Conservation (phyloP, 306 rosid species). For the Benincasa hispida region DNA sequence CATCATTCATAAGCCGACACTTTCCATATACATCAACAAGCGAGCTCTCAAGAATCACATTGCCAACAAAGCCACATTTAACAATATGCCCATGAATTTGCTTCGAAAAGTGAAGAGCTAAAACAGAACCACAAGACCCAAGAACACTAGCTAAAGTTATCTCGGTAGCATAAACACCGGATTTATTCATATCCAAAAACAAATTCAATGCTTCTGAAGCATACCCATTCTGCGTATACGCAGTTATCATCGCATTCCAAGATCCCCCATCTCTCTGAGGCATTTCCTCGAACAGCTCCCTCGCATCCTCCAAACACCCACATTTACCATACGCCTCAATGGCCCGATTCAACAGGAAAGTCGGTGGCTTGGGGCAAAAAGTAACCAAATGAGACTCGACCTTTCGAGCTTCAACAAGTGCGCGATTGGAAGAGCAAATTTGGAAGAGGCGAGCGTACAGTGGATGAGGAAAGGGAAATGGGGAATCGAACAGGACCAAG, state of each 20-base stretch:
- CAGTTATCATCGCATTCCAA: slow-evolving; percentile 54
- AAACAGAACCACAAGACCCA: slow-evolving; percentile 34
- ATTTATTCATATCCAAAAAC: slow-evolving; percentile 30
- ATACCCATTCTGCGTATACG: slow-evolving; percentile 22
- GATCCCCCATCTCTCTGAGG: slow-evolving; percentile 55
- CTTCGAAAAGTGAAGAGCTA: slow-evolving; percentile 23
- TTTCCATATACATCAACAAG: slow-evolving; percentile 64
- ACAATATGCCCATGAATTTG: slow-evolving; percentile 42
- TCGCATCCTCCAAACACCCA: slow-evolving; percentile 40
- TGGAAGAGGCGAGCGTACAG: slow-evolving; percentile 53
- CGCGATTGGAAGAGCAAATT: slow-evolving; percentile 27
- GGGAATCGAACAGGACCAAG: slow-evolving; percentile 31
- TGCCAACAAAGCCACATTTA: slow-evolving; percentile 37
- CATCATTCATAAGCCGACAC: slow-evolving; percentile 36
- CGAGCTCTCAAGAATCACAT: slow-evolving; percentile 48
- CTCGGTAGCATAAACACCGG: slow-evolving; percentile 21
- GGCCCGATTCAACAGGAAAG: slow-evolving; percentile 53
- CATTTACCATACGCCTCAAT: slow-evolving; percentile 54
- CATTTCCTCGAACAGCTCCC: slow-evolving; percentile 71
- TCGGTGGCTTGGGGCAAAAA: slow-evolving; percentile 35
- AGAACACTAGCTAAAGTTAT: slow-evolving; percentile 46
- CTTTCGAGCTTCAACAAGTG: slow-evolving; percentile 41
- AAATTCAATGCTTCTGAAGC: slow-evolving; percentile 21
- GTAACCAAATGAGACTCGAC: slow-evolving; percentile 50
- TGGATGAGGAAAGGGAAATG: slow-evolving; percentile 26